Base-by-base conservation (phyloP, 257 asterid genomes). In the Fraxinus excelsior region DNA sequence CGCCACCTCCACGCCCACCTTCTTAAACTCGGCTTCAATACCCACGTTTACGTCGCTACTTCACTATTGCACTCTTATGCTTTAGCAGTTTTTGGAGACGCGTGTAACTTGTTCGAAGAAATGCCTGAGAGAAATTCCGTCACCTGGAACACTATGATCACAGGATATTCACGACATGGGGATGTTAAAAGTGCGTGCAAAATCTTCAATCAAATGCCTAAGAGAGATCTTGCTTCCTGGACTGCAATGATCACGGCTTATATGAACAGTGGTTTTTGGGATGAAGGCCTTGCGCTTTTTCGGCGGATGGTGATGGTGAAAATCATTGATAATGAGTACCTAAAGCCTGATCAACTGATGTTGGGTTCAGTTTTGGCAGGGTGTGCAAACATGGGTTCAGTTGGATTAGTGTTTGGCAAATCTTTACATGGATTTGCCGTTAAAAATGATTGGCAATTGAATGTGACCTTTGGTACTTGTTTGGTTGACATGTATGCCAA, bases 401-500 rank as follows among this genome's bases (percentile, higher is more conserved):
- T 74, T 21, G 96, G 97, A 37, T 71, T 89, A 76, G 40, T 79
- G n/a, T 73, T 87, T 3, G 96, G 94, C 26, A 89, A 87, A 81
- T 82, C 91, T 28, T 40, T 84, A 28, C 91, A 92, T 56, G 84
- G 86, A 13, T 90, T 82, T 42, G 87, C 78, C 31, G 19, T 84
- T 8, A 90, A 84, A 85, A 88, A 86, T 76, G 35, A 46, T 9
- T 88, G 92, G 94, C 81, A 86, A 28, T 21, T 90, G 83, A 80
- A 87, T 71, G 90, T 72, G 67, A 85, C 81, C 67, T 53, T 87
- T 19, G 92, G 89, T 11, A 85, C 94, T 23, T 85, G 86, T 74
- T 76, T 92, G 34, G 83, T 90, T 14, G 90, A 88, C 83, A 88
- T 92, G 94, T 92, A 90, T 32, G 83, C 87, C 2, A 92, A 89